These are phyloP conservation scores for Firmiana major DNA, from an alignment of 345 rosid species.

Conservation along the genomic window DNA sequence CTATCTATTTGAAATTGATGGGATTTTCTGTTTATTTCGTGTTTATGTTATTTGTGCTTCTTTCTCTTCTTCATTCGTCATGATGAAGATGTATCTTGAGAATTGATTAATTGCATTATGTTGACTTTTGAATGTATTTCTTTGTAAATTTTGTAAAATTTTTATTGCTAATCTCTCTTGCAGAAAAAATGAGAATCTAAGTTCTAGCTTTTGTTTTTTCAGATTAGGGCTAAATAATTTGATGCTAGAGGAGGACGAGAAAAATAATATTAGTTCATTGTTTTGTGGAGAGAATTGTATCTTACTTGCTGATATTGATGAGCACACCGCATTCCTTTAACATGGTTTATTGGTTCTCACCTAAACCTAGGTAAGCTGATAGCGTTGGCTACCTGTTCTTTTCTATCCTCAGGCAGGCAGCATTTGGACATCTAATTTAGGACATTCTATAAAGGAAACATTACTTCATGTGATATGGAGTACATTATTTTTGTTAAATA, in stretches of 20 bases:
- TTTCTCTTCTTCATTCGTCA: background rate
- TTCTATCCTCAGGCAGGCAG: background rate
- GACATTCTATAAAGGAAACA: constrained; percentile 1
- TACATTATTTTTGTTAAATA: no score
- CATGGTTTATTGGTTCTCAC: background rate
- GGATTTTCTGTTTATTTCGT: background rate
- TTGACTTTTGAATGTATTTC: background rate
- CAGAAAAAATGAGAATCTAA: background rate
- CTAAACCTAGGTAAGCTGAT: background rate
- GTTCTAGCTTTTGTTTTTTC: background rate
- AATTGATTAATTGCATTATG: background rate
- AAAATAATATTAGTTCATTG: background rate
- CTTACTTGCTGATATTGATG: background rate
- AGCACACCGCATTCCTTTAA: background rate
- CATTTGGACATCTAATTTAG: background rate
- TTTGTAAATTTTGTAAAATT: background rate
- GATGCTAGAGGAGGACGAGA: background rate
- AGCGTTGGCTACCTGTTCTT: background rate
- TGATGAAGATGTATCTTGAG: background rate
- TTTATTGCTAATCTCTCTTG: background rate
- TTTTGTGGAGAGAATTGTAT: background rate
- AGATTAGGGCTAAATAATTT: background rate
- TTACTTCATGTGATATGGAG: background rate
- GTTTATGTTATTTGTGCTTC: background rate
- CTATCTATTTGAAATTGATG: background rate